phyloP scores from a whole-genome alignment of 2,329 filamentous ascomycete genomes.

The Aspergillus fischeri region DNA sequence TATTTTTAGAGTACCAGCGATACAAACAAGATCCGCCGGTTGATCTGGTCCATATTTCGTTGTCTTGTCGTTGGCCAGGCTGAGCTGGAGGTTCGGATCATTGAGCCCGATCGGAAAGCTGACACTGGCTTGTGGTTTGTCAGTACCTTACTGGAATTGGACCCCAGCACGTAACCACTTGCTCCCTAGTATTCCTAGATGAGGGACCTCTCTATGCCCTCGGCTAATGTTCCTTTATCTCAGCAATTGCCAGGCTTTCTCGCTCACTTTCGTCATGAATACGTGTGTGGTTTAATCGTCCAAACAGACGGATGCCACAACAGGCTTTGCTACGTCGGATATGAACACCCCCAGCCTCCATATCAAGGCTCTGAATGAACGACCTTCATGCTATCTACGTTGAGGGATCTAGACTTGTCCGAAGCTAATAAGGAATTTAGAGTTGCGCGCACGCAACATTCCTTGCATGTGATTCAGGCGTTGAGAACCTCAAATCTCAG shows the following conservation, averaged over 20 bases:
- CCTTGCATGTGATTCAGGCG: neutral
- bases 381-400: neutral
- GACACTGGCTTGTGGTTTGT: neutral
- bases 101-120: neutral
- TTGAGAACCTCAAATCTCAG: neutral
- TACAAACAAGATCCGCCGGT: neutral
- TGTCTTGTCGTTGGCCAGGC: neutral
- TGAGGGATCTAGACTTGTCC: neutral
- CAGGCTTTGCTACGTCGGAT: neutral
- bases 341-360: neutral
- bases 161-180: too few species aligned
- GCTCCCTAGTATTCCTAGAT: neutral
- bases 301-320: neutral
- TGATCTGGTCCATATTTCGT: neutral
- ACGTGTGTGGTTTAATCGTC: neutral
- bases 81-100: neutral
- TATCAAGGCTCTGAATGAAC: neutral
- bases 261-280: neutral
- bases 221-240: neutral
- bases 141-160: neutral
- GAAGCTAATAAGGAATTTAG: neutral
- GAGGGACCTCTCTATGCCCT: neutral
- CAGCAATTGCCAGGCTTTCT: neutral
- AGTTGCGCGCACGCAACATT: neutral
- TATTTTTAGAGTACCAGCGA: slow-evolving; percentile 13